Percentiles rank a stretch among this genome's conserved stretches.
phyloP scores from a whole-genome alignment of 768 basidiomycete species.

The Lactarius hatsudake region DNA sequence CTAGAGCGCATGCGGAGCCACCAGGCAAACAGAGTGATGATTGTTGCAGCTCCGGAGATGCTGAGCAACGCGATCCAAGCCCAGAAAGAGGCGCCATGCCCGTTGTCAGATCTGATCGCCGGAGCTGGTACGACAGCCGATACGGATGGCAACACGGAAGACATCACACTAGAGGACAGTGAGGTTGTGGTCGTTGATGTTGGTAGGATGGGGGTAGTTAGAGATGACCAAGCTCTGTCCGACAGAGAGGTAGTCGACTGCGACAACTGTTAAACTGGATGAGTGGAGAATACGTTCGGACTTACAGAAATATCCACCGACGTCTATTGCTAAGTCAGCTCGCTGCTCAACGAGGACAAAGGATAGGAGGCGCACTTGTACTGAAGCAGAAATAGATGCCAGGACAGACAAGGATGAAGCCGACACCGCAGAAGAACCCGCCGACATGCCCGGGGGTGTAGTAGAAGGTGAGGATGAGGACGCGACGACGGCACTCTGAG shows the following conservation, averaged over 20 bases:
- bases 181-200: background rate
- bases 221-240: background rate
- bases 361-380: background rate
- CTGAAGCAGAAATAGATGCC: background rate
- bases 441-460: background rate
- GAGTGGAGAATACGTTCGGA: background rate
- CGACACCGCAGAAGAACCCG: background rate
- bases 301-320: conserved; percentile 9
- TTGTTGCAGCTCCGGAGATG: conserved; percentile 26
- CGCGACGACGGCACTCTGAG: background rate
- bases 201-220: background rate
- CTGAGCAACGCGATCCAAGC: conserved; percentile 30
- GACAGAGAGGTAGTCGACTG: conserved; percentile 2
- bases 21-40: conserved; percentile 31
- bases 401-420: background rate
- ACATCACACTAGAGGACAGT: background rate
- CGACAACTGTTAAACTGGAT: background rate
- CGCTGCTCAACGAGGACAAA: background rate
- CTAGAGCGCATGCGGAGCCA: conserved; percentile 30
- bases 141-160: background rate
- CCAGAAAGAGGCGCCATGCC: conserved; percentile 26
- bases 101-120: background rate
- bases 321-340: background rate
- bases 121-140: conserved; percentile 4
- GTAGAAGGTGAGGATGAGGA: background rate